phyloP scores from a whole-genome alignment of 2,329 filamentous ascomycete species.

The Sporothrix curviconia region DNA sequence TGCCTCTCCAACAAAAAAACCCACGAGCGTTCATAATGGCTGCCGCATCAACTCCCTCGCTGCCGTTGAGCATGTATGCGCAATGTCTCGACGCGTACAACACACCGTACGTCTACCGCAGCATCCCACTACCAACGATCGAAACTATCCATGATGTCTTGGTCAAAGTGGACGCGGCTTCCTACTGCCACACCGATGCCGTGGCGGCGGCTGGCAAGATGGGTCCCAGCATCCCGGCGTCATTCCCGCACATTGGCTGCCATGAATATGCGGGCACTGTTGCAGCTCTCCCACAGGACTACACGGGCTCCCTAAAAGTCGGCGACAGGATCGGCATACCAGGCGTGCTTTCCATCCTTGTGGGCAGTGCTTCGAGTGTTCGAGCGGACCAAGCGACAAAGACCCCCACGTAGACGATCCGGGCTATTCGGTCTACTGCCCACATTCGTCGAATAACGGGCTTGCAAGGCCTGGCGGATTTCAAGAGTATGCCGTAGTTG shows the following conservation, averaged over 20 bases:
- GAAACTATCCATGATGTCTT: not conserved
- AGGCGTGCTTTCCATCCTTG: not conserved
- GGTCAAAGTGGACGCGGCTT: not conserved
- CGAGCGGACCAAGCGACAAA: not conserved
- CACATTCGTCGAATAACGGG: not conserved
- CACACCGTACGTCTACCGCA: not conserved
- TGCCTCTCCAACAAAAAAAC: not conserved
- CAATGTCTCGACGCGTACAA: not conserved
- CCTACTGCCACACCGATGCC: slow-evolving; percentile 5
- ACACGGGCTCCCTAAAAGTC: not conserved
- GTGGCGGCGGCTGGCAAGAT: not conserved
- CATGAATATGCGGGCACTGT: not conserved
- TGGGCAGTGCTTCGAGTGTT: not conserved
- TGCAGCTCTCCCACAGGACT: not conserved
- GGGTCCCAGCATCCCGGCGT: not conserved
- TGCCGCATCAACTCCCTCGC: not conserved
- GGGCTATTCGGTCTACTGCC: not conserved
- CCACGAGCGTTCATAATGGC: not conserved
- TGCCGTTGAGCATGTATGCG: not conserved
- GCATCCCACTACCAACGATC: not conserved
- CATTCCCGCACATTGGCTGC: not conserved
- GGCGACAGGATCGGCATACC: not conserved
- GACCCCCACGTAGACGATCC: not conserved
- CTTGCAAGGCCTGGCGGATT: not conserved
- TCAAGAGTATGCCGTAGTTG: not conserved